Evolutionary conservation across 495 filamentous ascomycete genomes (phyloP), one percentile per base, ranked within the genome.

Genomic region (Xylaria cubensis): DNA sequence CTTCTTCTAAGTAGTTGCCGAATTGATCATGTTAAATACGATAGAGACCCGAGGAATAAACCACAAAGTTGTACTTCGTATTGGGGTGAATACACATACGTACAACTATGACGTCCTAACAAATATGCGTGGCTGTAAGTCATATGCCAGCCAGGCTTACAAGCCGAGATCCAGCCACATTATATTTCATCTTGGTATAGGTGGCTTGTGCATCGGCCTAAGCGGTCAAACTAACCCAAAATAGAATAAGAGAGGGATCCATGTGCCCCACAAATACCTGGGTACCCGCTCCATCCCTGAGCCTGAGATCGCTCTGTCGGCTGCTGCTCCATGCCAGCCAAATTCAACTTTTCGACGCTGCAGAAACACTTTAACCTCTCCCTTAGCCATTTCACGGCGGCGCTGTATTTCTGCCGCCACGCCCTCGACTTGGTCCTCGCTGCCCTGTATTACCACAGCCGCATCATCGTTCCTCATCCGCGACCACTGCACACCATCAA

Each of bases 361-460:
- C 68, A 42, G 68, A 63, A 70, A 70, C 68, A 70, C 68, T 63
- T 73, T 74, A 77, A 79, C 77, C 77, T 79, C 75, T 77, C 67
- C 72, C 59, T 78, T 70, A 70, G 73, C 70, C 70, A 74, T 77
- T 72, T 75, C 58, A 73, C 73, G 53, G 58, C 58, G 58, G 8
- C 51, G 58, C 69, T 64, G 44, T 41, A 46, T 36, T 36, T 64
- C 69, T 56, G 42, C 67, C 71, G 63, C 73, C 72, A 68, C 56
- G 67, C 64, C 76, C 21, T 73, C 66, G 65, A 61, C 69, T 29
- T 62, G 67, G 69, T 70, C 48, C 46, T 71, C 44, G n/a, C 56
- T 72, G 74, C 67, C 41, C 69, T 53, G 48, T 39, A 58, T 75
- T 69, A 67, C 68, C 53, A 4, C 58, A 61, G 58, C 42, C 64